Base-by-base conservation (phyloP, 2,329 filamentous ascomycete genomes). In the Chalara sp. region DNA sequence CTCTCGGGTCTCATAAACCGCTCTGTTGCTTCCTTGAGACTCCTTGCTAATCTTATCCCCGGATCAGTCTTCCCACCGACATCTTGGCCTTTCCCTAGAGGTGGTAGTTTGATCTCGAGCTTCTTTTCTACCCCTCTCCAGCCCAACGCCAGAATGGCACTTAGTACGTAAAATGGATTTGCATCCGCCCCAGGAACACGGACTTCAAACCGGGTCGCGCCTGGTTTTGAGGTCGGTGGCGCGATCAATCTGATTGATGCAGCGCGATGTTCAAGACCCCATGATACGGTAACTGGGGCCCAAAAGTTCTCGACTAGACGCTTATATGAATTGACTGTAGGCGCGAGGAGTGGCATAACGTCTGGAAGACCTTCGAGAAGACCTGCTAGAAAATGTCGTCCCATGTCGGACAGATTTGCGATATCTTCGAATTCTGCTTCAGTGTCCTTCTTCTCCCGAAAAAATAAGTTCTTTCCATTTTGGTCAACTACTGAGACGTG, bases 221-320 rank as follows among this genome's bases (percentile, higher is more conserved):
- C 89, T 0, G 89, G 76, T 58, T 89, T 92, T 33, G 86, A 80
- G 0, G 88, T 93, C 0, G 93, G 92, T 10, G 92, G 92, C 0
- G 89, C 83, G 58, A 99, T 96, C 33, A 99, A 71, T 13, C 93
- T 81, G 58, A 99, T 86, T 0, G 88, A 95, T 0, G 93, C 92
- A 5, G 90, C 91, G 54, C 93, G 88, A 67, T 99, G 92, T 70
- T 97, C 93, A 5, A 96, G 73, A 1, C 93, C 93, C 93, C 93
- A 99, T 0, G 89, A 96, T 0, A 97, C 93, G 0, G 92, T 96
- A 5, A 99, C 93, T 0, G 93, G 93, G 0, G 93, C 93, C 93
- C 93, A 99, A 71, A 96, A 97, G 72, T 97, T 97, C 74, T 99
- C 93, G 2, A 99, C 93, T 0, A 99, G 79, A 4, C 93, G 85